Conservation (phyloP, 805 yeast genomes). For the Yamadazyma olivae region DNA sequence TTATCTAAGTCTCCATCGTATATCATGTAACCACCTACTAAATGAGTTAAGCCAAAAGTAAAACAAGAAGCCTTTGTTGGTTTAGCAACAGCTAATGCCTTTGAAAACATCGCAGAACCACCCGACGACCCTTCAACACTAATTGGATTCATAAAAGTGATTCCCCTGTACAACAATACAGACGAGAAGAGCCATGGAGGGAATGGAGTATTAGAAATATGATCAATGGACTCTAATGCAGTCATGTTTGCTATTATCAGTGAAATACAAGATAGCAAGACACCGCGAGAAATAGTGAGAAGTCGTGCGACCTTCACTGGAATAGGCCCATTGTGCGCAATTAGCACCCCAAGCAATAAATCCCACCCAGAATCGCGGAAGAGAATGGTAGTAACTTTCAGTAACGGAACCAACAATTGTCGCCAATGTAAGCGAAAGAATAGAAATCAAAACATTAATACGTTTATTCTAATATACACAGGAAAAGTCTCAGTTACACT, state of each 20-base stretch:
- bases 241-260: neutral
- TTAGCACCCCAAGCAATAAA: too few relatives aligned
- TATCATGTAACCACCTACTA: slow-evolving; percentile 70
- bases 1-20: slow-evolving; percentile 72
- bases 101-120: slow-evolving; percentile 16
- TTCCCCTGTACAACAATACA: slow-evolving; percentile 15
- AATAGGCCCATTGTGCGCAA: too few relatives aligned
- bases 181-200: slow-evolving; percentile 20
- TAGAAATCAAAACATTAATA: too few relatives aligned
- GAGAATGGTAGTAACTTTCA: too few relatives aligned
- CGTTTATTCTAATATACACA: neutral
- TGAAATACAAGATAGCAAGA: neutral
- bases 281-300: neutral
- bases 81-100: slow-evolving; percentile 17
- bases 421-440: too few relatives aligned
- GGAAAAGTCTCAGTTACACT: slow-evolving; percentile 1
- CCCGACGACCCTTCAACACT: slow-evolving; percentile 17
- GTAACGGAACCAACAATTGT: too few relatives aligned
- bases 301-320: neutral
- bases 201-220: slow-evolving; percentile 15
- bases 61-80: slow-evolving; percentile 45
- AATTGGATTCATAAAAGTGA: slow-evolving; percentile 14
- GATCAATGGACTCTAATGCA: too few relatives aligned
- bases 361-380: too few relatives aligned
- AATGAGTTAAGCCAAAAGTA: slow-evolving; percentile 59